These are phyloP conservation scores for Globisporangium acanthophoron DNA, from an alignment of 352 stramenopile species.

Conservation along the genomic window DNA sequence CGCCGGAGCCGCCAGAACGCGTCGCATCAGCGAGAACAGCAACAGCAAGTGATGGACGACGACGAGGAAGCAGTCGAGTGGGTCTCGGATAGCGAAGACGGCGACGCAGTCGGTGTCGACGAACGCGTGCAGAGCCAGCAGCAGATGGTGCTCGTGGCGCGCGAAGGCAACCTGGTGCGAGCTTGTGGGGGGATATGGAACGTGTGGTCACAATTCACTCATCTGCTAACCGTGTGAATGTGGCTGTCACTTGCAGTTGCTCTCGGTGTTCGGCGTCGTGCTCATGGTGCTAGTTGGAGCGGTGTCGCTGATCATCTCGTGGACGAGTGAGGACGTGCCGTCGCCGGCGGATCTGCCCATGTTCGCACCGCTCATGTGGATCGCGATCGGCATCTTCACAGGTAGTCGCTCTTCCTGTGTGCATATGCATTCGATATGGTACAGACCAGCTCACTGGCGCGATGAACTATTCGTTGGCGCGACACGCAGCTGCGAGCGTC, in stretches of 20 bases:
- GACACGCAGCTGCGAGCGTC: slow-evolving; percentile 33
- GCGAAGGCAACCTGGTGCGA: slow-evolving; percentile 52
- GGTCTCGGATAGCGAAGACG: slow-evolving; percentile 38
- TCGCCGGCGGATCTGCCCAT: slow-evolving; percentile 55
- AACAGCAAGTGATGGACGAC: slow-evolving; percentile 3
- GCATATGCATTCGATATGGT: not conserved
- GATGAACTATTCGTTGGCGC: not conserved
- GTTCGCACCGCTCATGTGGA: slow-evolving; percentile 78
- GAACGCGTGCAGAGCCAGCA: slow-evolving; percentile 30
- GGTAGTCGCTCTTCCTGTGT: slow-evolving; percentile 16
- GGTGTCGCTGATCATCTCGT: slow-evolving; percentile 54
- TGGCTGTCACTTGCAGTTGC: slow-evolving; percentile 23
- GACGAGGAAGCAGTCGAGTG: slow-evolving; percentile 31
- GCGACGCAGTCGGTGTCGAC: slow-evolving; percentile 14
- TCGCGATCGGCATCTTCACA: slow-evolving; percentile 73
- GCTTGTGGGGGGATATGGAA: not conserved
- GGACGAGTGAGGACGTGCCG: slow-evolving; percentile 39
- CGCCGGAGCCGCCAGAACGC: not conserved
- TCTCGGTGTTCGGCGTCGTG: slow-evolving; percentile 63
- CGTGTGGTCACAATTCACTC: not conserved
- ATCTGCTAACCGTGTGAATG: not conserved
- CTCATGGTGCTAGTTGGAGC: slow-evolving; percentile 60
- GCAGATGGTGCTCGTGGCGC: slow-evolving; percentile 23
- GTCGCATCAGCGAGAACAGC: not conserved
- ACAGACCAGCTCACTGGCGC: not conserved